Conservation (phyloP, 352 stramenopile genomes). For the Globisporangium solare region DNA sequence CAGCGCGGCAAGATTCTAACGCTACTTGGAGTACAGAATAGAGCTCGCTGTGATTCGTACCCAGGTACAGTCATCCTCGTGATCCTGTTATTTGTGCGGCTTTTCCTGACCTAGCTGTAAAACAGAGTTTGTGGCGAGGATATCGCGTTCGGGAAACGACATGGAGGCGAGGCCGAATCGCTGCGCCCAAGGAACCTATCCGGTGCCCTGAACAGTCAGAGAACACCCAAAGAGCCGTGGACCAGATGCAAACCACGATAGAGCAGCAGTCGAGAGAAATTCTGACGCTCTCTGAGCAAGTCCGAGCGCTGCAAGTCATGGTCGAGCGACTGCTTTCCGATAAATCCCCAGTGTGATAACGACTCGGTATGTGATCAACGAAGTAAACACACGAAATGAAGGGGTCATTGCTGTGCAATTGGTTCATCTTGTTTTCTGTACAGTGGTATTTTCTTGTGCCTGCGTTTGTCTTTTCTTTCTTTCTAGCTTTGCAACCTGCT, state of each 20-base stretch:
- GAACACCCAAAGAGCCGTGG: conserved; percentile 3
- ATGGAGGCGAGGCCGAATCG: not conserved
- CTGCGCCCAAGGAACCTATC: not conserved
- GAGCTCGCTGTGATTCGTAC: conserved; percentile 14
- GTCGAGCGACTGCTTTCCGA: conserved; percentile 19
- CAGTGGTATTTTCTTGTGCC: not conserved
- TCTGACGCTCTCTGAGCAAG: conserved; percentile 18
- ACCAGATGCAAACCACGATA: conserved; percentile 17
- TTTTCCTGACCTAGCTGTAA: not conserved
- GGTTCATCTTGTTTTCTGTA: not conserved
- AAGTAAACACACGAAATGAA: not conserved
- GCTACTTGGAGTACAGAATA: conserved; percentile 13
- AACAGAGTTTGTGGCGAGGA: conserved; percentile 17
- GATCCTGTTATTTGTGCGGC: not conserved
- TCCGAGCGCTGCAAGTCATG: conserved; percentile 20
- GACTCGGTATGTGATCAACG: not conserved
- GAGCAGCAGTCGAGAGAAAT: conserved; percentile 26
- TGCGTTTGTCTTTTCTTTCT: not conserved
- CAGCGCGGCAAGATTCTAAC: conserved; percentile 9
- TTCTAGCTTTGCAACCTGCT: not conserved
- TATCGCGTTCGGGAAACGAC: not conserved
- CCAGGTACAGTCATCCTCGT: conserved; percentile 15
- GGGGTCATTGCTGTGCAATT: not conserved
- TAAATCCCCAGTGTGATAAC: conserved; percentile 3
- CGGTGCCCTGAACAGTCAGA: not conserved